Evolutionary conservation across 257 asterid genomes (phyloP), one percentile per base, ranked within the genome.

Genomic region (Buddleja alternifolia): DNA sequence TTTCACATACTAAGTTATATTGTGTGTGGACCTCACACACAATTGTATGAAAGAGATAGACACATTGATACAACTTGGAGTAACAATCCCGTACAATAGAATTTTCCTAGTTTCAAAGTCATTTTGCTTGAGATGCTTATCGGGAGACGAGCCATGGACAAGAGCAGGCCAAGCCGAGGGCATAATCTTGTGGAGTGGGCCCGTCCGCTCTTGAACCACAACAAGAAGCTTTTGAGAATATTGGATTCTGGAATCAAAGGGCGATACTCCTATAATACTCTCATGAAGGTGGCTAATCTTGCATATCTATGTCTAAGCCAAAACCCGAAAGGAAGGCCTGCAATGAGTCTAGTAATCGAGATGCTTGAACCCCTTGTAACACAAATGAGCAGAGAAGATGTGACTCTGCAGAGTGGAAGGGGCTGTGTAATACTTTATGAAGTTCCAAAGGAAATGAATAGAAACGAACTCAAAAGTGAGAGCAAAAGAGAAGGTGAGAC

Each of bases 161-260:
- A 88, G 69, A 88, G 94, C 81, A 62, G 94, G 86, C 99, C 96
- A 47, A 85, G 96, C 82, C 76, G 90, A 58, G 97, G 88, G 81
- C 96, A 87, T 73, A 93, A 87, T 73, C 96, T 93, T 5, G 97
- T 93, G 2, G 96, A 90, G 82, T 93, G 90, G 89, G 97, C 96
- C 14, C 95, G 96, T 1, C 99, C 99, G 10, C 82, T 87, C 34
- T 84, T 90, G 42, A 90, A 82, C 75, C 90, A 86, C 73, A 79
- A 75, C 80, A 90, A 78, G 80, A 90, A 89, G 85, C 87, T 93
- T 2, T 21, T 79, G 67, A 79, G 88, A 77, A 88, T 90, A 75
- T 80, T 93, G 34, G 97, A 93, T 60, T 92, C 93, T 6, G 84
- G 96, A 82, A 79, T 90, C 57, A 95, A 93, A n/a, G 97, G 99